phyloP scores from a whole-genome alignment of 140 eudicot species.

The Flaveria floridana region DNA sequence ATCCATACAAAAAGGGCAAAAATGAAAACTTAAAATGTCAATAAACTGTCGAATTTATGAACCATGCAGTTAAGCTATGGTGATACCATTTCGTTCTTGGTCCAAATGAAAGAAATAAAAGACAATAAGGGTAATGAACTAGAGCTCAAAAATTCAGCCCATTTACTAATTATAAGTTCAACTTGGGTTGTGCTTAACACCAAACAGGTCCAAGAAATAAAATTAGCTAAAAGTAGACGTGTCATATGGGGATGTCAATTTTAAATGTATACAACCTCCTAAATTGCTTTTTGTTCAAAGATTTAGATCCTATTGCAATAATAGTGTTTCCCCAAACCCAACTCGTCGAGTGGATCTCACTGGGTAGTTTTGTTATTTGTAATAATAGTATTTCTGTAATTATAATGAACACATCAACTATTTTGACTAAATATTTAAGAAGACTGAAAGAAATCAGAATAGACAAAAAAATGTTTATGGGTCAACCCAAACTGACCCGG shows the following conservation, averaged over 20 bases:
- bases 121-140: neutral
- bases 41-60: slow-evolving; percentile 4
- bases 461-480: neutral
- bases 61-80: neutral
- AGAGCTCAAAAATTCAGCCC: neutral
- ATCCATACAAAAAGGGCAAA: slow-evolving; percentile 15
- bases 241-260: neutral
- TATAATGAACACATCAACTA: neutral
- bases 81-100: too few relatives aligned
- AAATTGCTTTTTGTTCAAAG: neutral
- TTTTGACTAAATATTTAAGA: neutral
- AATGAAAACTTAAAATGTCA: neutral
- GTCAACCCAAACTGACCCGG: neutral
- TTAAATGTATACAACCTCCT: slow-evolving; percentile 10
- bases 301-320: neutral
- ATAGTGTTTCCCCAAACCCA: neutral
- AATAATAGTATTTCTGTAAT: neutral
- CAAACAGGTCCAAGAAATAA: slow-evolving; percentile 8
- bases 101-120: too few relatives aligned
- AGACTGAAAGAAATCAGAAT: neutral
- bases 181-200: neutral
- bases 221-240: neutral
- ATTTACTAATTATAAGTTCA: neutral
- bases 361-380: neutral
- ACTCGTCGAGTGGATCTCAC: too few relatives aligned